Conservation (phyloP, 768 basidiomycete genomes). For the Boletus barrowsii region DNA sequence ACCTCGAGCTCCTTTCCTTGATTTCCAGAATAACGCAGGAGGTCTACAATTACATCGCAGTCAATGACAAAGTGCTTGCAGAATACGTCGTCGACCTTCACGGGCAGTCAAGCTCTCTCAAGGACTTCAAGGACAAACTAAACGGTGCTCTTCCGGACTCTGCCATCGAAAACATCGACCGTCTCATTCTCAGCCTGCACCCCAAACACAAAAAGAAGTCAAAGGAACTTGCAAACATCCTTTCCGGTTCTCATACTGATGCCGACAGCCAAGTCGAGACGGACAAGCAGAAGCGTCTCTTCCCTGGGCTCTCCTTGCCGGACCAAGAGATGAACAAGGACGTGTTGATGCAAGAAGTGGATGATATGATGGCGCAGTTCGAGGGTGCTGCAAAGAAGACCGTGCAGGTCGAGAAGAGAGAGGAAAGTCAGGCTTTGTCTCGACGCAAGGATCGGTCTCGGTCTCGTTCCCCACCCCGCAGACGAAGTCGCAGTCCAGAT, state of each 20-base stretch:
- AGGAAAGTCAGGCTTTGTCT: conserved; percentile 56
- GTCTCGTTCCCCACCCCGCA: conserved; percentile 45
- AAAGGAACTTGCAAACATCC: conserved; percentile 36
- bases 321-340: conserved; percentile 73
- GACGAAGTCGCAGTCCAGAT: conserved; percentile 57
- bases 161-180: conserved; percentile 90
- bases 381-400: conserved; percentile 67
- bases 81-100: conserved; percentile 94
- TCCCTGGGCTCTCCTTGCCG: conserved; percentile 84
- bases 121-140: conserved; percentile 79
- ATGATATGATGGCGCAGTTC: conserved; percentile 80
- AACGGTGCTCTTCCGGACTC: conserved; percentile 82
- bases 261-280: conserved; percentile 44
- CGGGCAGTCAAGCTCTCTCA: conserved; percentile 72
- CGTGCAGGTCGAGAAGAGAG: conserved; percentile 38
- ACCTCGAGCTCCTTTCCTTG: conserved; percentile 89
- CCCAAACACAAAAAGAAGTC: conserved; percentile 88
- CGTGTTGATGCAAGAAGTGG: conserved; percentile 82
- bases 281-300: conserved; percentile 80
- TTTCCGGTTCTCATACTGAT: conserved; percentile 30
- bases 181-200: conserved; percentile 90
- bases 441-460: conserved; percentile 49
- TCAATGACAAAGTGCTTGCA: conserved; percentile 90
- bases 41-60: conserved; percentile 79
- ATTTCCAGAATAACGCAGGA: conserved; percentile 92